phyloP scores from a whole-genome alignment of 2,329 filamentous ascomycete genomes.

The Hypoxylon sp. region DNA sequence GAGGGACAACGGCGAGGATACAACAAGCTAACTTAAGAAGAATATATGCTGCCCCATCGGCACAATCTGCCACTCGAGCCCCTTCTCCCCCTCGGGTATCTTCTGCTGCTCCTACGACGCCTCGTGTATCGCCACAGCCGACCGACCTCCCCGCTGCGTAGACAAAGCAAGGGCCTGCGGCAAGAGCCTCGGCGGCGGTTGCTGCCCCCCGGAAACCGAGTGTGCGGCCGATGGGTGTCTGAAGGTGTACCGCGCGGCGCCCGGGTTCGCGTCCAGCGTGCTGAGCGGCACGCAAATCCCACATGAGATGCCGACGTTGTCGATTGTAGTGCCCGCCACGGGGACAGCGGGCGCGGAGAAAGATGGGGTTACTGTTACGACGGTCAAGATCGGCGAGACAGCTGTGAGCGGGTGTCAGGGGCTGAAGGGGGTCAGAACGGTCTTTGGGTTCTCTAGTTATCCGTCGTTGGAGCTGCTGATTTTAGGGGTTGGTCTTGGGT shows the following conservation, averaged over 20 bases:
- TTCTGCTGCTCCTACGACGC: constrained; percentile 42
- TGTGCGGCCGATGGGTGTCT: constrained; percentile 44
- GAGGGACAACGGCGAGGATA: neutral
- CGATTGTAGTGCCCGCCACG: neutral
- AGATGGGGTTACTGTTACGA: constrained; percentile 29
- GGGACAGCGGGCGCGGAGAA: neutral
- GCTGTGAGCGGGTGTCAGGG: constrained; percentile 26
- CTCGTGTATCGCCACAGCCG: constrained; percentile 18
- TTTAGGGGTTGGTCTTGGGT: constrained; percentile 16
- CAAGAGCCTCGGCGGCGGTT: constrained; percentile 43
- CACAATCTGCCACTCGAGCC: constrained; percentile 40
- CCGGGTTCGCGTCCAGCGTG: constrained; percentile 24
- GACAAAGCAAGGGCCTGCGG: constrained; percentile 29
- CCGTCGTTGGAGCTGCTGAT: constrained; percentile 18
- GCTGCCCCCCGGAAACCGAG: constrained; percentile 37
- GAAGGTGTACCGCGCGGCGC: constrained; percentile 37
- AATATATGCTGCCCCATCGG: constrained; percentile 46
- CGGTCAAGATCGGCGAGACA: constrained; percentile 40
- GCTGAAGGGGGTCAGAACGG: constrained; percentile 5
- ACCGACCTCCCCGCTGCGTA: constrained; percentile 33
- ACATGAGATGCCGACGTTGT: neutral
- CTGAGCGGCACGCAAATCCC: constrained; percentile 16
- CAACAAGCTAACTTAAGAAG: constrained; percentile 27
- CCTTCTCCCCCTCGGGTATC: constrained; percentile 45
- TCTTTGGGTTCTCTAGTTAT: constrained; percentile 34